Evolutionary conservation across 129 eudicot species (phyloP), one percentile per base, ranked within the genome.

Genomic region (Lactuca sativa): DNA sequence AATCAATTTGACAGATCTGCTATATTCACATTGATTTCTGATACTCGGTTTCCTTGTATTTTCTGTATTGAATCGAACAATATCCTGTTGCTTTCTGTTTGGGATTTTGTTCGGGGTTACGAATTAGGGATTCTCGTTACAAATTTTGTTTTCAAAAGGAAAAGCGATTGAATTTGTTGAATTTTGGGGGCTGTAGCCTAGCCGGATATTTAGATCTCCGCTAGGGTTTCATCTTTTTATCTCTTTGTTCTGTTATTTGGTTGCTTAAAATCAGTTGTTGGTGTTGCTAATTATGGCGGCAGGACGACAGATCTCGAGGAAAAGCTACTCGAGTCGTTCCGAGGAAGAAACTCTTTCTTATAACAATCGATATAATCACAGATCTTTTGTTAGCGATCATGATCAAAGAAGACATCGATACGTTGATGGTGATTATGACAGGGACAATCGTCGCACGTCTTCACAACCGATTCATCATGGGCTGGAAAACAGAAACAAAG

Each of bases 261-360:
- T 66, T 54, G 69, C 78, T 81, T 51, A 81, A 75, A 73, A 43
- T 44, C 61, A 18, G 78, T 61, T 71, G 70, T 76, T 73, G 76
- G 64, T 80, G 67, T 74, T 70, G 67, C 64, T 76, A 70, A 62
- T 75, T 66, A 81, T 76, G 82, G 82, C 85, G 78, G 75, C 85
- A 81, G 85, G 85, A 40, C 64, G 66, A 11, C 59, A 59, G 49
- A 59, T 60, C 34, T 66, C 62, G 53, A 69, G 74, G 64, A 64
- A 49, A 56, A 64, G 80, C 18, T 53, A 66, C 61, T 72, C 62
- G 61, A 63, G 61, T 37, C 33, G 36, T 63, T 47, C 17, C 43
- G 66, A 72, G 13, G 64, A 69, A 6, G 84, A 78, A 37, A 72
- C 43, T n/a, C 15, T 6, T 21, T 43, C 51, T 33, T 57, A 41